Evolutionary conservation across 176 grass and related monocot species (phyloP).

Genomic region (Cymbopogon citratus): DNA sequence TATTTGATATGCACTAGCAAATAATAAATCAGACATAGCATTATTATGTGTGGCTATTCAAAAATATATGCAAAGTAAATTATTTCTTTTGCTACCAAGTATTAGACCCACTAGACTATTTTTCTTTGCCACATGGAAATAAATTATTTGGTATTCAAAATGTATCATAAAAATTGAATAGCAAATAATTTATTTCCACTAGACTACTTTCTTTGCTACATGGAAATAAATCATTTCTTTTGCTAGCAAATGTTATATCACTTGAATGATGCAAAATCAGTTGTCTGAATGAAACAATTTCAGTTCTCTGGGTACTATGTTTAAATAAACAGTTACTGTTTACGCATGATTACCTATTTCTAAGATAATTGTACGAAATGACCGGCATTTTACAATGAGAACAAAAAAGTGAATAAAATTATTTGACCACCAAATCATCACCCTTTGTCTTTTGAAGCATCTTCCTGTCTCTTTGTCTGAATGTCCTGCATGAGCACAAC

Average conservation of each 20-base stretch:
- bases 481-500: not conserved
- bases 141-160: no score
- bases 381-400: not conserved
- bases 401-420: not conserved
- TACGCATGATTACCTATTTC: not conserved
- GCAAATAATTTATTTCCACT: no score
- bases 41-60: not conserved
- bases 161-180: no score
- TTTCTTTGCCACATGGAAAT: no score
- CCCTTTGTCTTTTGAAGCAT: not conserved
- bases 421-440: not conserved
- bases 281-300: not conserved
- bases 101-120: no score
- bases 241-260: not conserved
- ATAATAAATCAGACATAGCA: not conserved
- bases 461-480: not conserved
- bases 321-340: not conserved
- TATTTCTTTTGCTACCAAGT: no score
- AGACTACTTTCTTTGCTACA: not conserved
- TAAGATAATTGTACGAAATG: not conserved
- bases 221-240: not conserved
- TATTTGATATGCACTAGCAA: not conserved
- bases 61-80: no score
- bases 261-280: not conserved
- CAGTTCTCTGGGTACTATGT: not conserved